Conservation (phyloP, 495 filamentous ascomycete species). For the Penicillium cinerascens region DNA sequence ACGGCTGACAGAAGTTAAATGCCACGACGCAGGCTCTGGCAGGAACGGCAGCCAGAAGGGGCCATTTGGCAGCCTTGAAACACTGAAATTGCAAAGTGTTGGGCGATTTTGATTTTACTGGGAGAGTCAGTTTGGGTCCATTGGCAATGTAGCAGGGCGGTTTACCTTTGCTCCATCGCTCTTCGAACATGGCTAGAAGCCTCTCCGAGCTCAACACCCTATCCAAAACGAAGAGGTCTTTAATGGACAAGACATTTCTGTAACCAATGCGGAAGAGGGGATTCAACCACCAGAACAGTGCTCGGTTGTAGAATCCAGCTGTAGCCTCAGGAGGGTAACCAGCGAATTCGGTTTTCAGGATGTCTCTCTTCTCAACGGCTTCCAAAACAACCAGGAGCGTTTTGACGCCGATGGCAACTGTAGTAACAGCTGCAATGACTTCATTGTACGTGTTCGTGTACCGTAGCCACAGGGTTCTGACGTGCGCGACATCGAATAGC, state of each 20-base stretch:
- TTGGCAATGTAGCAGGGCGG: background rate
- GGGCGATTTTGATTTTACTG: constrained; percentile 28
- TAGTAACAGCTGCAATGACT: constrained; percentile 46
- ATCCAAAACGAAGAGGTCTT: constrained; percentile 47
- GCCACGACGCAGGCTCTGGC: constrained; percentile 54
- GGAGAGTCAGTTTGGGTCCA: constrained; percentile 16
- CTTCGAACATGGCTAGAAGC: constrained; percentile 35
- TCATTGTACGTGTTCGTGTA: constrained; percentile 28
- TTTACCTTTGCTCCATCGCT: constrained; percentile 29
- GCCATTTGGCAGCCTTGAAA: constrained; percentile 45
- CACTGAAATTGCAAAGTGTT: constrained; percentile 46
- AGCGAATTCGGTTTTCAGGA: constrained; percentile 42
- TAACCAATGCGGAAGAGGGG: constrained; percentile 50
- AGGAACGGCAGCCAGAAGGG: constrained; percentile 45
- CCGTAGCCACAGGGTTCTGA: constrained; percentile 58
- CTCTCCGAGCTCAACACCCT: constrained; percentile 39
- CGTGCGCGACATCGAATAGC: constrained; percentile 55
- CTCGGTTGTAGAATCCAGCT: constrained; percentile 48
- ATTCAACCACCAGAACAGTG: constrained; percentile 60
- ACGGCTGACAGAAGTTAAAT: constrained; percentile 61
- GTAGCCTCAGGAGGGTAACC: constrained; percentile 58
- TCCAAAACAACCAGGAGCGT: constrained; percentile 51
- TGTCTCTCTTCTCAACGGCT: constrained; percentile 48
- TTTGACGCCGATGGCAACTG: constrained; percentile 45
- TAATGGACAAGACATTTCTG: constrained; percentile 35